These are phyloP conservation scores for Benincasa hispida DNA, from an alignment of 306 rosid species.

Conservation along the genomic window DNA sequence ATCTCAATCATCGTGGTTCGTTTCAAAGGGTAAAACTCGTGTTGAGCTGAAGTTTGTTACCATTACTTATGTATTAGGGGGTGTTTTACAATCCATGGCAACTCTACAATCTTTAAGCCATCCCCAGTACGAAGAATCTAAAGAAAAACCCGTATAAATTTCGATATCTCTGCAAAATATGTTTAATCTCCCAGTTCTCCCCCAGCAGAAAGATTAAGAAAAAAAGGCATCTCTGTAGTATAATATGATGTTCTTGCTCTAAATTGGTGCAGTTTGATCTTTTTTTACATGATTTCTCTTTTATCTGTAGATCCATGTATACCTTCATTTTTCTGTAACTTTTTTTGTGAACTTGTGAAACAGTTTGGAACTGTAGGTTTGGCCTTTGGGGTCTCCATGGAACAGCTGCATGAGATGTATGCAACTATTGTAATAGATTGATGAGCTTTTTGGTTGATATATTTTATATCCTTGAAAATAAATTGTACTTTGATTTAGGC, in stretches of 20 bases:
- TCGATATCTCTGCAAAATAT: neutral
- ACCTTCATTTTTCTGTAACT: slow-evolving; percentile 6
- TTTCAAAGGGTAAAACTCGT: slow-evolving; percentile 41
- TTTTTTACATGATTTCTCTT: neutral
- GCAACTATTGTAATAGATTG: slow-evolving; percentile 2
- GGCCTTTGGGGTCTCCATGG: neutral
- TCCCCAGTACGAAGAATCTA: neutral
- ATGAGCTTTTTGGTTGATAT: neutral
- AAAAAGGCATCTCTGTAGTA: neutral
- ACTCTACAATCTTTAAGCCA: neutral
- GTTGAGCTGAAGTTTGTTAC: neutral
- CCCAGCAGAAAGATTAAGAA: too few species aligned
- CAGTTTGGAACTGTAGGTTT: neutral
- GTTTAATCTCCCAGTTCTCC: neutral
- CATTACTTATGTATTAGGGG: neutral
- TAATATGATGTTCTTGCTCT: slow-evolving; percentile 2
- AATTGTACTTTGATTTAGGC: neutral
- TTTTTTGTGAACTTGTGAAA: neutral
- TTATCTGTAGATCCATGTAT: slow-evolving; percentile 6
- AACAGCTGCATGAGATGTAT: slow-evolving; percentile 1
- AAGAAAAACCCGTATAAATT: neutral
- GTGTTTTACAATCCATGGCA: neutral
- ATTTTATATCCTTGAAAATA: neutral
- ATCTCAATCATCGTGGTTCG: slow-evolving; percentile 79
- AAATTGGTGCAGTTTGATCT: slow-evolving; percentile 5